Evolutionary conservation across 2,329 filamentous ascomycete species (phyloP).

Genomic region (Chrysosphaeria jannelii): DNA sequence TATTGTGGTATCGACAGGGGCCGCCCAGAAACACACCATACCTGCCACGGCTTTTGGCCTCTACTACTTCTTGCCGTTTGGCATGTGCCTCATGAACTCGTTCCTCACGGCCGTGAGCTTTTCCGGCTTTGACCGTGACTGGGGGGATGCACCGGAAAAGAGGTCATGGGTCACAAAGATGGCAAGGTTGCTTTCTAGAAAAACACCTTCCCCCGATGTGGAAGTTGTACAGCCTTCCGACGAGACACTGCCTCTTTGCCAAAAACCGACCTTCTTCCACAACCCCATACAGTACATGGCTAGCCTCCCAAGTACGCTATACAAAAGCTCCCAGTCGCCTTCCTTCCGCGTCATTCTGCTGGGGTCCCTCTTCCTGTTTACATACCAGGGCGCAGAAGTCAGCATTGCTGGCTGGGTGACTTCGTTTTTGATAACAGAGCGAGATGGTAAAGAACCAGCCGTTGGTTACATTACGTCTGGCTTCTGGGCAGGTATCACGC

Average conservation of each 20-base stretch:
- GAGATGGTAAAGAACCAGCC: constrained; percentile 33
- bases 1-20: constrained; percentile 27
- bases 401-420: constrained; percentile 68
- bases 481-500: constrained; percentile 43
- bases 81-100: constrained; percentile 24
- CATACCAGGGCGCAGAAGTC: constrained; percentile 64
- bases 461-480: constrained; percentile 57
- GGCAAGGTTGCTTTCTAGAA: too few species aligned
- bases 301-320: too few species aligned
- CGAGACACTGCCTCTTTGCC: too few species aligned
- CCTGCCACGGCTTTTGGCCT: constrained; percentile 10
- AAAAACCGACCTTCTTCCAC: too few species aligned
- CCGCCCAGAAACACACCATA: constrained; percentile 6
- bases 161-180: too few species aligned
- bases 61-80: constrained; percentile 40
- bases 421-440: constrained; percentile 47
- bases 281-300: too few species aligned
- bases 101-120: constrained; percentile 34
- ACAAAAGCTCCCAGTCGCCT: too few species aligned
- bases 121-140: constrained; percentile 34
- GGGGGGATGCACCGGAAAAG: constrained; percentile 1
- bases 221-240: background rate
- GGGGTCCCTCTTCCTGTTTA: constrained; percentile 56
- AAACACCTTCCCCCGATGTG: constrained; percentile 5
- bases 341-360: constrained; percentile 32